A percentile compares a stretch with the other conserved stretches of the same genome.
These are phyloP conservation scores for Arabidopsis hybrid DNA, from an alignment of 441 rosid genomes.

Conservation along the genomic window DNA sequence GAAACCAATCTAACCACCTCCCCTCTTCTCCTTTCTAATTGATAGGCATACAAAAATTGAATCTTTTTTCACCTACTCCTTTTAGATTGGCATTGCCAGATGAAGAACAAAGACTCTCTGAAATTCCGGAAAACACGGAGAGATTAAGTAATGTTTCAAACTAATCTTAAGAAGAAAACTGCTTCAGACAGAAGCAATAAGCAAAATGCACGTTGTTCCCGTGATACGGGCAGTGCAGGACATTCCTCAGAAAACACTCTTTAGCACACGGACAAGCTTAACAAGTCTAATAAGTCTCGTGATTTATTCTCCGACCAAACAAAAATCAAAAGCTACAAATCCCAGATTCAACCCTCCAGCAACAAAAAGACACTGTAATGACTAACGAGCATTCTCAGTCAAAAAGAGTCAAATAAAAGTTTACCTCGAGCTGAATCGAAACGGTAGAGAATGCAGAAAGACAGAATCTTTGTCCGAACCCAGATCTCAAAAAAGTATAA, in stretches of 20 bases:
- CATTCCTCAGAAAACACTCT: constrained; percentile 26
- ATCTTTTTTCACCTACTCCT: constrained; percentile 28
- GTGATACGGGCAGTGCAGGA: constrained; percentile 17
- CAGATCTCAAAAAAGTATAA: constrained; percentile 35
- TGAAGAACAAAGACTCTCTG: constrained; percentile 5
- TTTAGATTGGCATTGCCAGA: constrained; percentile 29
- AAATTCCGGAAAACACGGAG: constrained; percentile 10
- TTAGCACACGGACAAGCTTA: constrained; percentile 13
- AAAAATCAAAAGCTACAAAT: constrained; percentile 31
- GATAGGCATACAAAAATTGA: constrained; percentile 47
- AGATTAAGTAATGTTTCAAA: constrained; percentile 9
- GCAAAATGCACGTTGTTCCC: constrained; percentile 37
- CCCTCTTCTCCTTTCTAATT: constrained; percentile 55
- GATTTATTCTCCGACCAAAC: constrained; percentile 21
- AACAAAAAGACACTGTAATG: constrained; percentile 12
- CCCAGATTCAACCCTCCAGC: constrained; percentile 32
- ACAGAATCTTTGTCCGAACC: constrained; percentile 33
- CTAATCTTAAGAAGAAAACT: not conserved
- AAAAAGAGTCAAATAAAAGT: constrained; percentile 5
- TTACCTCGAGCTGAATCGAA: constrained; percentile 34
- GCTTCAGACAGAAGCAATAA: constrained; percentile 19
- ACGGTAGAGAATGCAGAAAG: constrained; percentile 33
- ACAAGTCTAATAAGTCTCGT: not conserved
- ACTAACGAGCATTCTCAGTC: not conserved
- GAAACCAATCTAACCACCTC: constrained; percentile 38